Base-by-base conservation (phyloP, 2,329 filamentous ascomycete species). In the Penicillium polonicum region DNA sequence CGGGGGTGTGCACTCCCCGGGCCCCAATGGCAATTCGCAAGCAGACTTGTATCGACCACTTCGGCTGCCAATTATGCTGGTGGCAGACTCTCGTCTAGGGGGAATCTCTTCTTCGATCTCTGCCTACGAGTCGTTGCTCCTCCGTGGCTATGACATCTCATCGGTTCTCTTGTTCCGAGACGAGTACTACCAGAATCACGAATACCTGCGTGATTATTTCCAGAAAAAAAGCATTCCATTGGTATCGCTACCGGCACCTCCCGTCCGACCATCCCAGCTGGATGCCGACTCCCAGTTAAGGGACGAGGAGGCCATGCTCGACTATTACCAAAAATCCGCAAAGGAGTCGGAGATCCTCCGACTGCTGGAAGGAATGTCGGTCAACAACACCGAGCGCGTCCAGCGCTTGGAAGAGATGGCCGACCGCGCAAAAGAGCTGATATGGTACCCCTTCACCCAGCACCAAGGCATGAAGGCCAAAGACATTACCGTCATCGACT, bases 391-490 rank as follows among this genome's bases (percentile, higher is more conserved):
- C 1, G 62, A 76, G 3, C 83, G 89, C 3, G 79, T 91, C 13
- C 69, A 78, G 1, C 76, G 82, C 0, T 74, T 94, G 0, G 82
- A 86, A 35, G 79, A 76, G 1, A 86, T 93, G 83, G 76, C 85
- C 0, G 68, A 75, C 1, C 79, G 82, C 41, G 90, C 91, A 0
- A 79, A 85, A 55, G 70, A 82, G 10, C 79, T 79, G 2, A 91
- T 95, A 38, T 95, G 91, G 91, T 93, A 93, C 65, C 91, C 91
- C 0, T 95, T 95, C 66, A 92, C 90, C 0, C 91, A 95, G 65
- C 91, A 95, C 60, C 84, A 84, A 41, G 79, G 83, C 49, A 78
- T 90, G 63, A 77, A 79, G 0, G 73, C 84, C 5, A 74, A 85
- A 2, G 84, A 85, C 15, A 90, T 95, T 45, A 82, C 86, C 0